These are phyloP conservation scores for Termitomyces sp. DNA, from an alignment of 768 basidiomycete genomes.

Conservation along the genomic window DNA sequence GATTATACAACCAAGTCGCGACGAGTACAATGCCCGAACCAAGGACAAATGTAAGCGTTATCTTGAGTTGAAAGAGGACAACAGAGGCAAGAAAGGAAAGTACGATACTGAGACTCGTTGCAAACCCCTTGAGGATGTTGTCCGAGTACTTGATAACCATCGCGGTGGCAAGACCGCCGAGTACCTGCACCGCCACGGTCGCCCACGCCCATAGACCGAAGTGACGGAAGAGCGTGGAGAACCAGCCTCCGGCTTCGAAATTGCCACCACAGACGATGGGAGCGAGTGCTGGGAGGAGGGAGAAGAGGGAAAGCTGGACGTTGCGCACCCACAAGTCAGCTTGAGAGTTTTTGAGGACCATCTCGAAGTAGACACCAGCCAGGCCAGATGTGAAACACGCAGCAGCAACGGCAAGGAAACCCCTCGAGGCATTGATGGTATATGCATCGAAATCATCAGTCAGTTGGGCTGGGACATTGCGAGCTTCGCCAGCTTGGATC, in stretches of 20 bases:
- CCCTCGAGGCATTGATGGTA: constrained; percentile 76
- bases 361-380: constrained; percentile 97
- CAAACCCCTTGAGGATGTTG: constrained; percentile 94
- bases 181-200: constrained; percentile 83
- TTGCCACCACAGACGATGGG: constrained; percentile 48
- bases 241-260: constrained; percentile 28
- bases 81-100: constrained; percentile 92
- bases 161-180: constrained; percentile 91
- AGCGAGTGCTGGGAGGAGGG: constrained; percentile 79
- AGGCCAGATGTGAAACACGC: constrained; percentile 96
- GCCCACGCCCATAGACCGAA: constrained; percentile 96
- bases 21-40: constrained; percentile 80
- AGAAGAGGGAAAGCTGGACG: constrained; percentile 92
- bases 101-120: constrained; percentile 90
- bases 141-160: constrained; percentile 96
- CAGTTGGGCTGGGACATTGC: constrained; percentile 12
- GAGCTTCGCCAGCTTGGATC: constrained; percentile 51
- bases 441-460: constrained; percentile 28
- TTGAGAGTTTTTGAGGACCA: constrained; percentile 88
- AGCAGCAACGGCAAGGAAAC: constrained; percentile 83
- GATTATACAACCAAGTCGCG: constrained; percentile 92
- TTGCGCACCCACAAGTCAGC: constrained; percentile 95
- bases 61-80: constrained; percentile 82
- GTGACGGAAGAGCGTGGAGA: constrained; percentile 64
- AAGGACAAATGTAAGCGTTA: constrained; percentile 80